Evolutionary conservation across 1,284 basidiomycete genomes (phyloP).

Genomic region (Rhodotorula sp.): DNA sequence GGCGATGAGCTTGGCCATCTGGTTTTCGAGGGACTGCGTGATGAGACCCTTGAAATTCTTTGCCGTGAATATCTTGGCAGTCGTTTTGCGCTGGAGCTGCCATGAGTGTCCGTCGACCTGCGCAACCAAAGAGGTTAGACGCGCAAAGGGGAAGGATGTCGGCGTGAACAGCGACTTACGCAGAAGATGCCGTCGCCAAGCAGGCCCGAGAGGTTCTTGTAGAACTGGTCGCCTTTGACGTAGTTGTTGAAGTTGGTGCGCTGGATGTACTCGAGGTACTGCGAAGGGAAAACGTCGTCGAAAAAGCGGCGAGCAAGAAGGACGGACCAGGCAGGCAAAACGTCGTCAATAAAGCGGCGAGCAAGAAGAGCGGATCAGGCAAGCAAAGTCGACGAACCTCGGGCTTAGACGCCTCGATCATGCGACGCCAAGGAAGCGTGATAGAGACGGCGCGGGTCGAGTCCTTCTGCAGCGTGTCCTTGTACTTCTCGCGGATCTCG

Average conservation of each 20-base stretch:
- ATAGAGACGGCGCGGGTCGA: slow-evolving; percentile 1
- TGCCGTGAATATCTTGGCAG: slow-evolving; percentile 28
- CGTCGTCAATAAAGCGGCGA: too few species aligned
- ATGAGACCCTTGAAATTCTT: slow-evolving; percentile 30
- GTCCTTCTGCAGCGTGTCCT: not conserved
- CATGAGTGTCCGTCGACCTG: slow-evolving; percentile 43
- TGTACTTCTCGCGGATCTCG: not conserved
- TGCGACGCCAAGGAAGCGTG: slow-evolving; percentile 1
- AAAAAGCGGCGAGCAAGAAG: not conserved
- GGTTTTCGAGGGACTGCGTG: slow-evolving; percentile 30
- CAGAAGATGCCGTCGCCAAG: slow-evolving; percentile 36
- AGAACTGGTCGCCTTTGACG: slow-evolving; percentile 25
- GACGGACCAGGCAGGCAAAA: too few species aligned
- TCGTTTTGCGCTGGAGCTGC: slow-evolving; percentile 42
- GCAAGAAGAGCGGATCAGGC: too few species aligned
- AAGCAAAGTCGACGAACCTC: too few species aligned
- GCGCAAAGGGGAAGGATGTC: too few species aligned
- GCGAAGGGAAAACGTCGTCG: slow-evolving; percentile 24
- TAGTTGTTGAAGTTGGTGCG: slow-evolving; percentile 47
- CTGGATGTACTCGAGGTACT: slow-evolving; percentile 46
- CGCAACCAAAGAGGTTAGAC: not conserved
- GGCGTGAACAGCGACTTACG: not conserved
- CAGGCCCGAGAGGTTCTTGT: slow-evolving; percentile 6
- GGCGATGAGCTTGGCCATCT: slow-evolving; percentile 43
- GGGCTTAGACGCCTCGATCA: too few species aligned